These are phyloP conservation scores for Xeromyces bisporus DNA, from an alignment of 495 filamentous ascomycete species.

Conservation along the genomic window DNA sequence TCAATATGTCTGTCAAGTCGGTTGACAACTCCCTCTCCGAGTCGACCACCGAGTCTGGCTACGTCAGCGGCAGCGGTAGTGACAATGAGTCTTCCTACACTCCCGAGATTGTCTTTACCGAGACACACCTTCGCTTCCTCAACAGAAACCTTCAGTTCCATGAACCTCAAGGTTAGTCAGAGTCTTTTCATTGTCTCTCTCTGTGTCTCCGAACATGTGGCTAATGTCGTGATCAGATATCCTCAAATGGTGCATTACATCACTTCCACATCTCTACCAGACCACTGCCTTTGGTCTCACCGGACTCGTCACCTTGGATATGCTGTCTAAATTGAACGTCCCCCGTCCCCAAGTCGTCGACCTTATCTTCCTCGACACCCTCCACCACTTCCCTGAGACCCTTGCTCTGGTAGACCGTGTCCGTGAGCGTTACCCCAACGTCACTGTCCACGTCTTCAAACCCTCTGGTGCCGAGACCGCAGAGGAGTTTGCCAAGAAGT, in stretches of 20 bases:
- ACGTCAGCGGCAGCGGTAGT: slow-evolving; percentile 58
- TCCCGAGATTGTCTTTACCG: slow-evolving; percentile 71
- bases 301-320: slow-evolving; percentile 84
- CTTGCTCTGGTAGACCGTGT: slow-evolving; percentile 65
- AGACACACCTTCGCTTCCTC: slow-evolving; percentile 72
- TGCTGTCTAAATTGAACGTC: slow-evolving; percentile 71
- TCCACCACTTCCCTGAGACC: slow-evolving; percentile 91
- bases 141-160: slow-evolving; percentile 77
- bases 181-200: slow-evolving; percentile 10
- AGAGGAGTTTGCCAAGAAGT: slow-evolving; percentile 59
- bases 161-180: slow-evolving; percentile 44
- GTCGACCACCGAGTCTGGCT: slow-evolving; percentile 59
- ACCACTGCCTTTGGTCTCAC: slow-evolving; percentile 95
- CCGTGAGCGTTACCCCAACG: slow-evolving; percentile 53
- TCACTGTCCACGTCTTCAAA: slow-evolving; percentile 77
- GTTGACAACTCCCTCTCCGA: slow-evolving; percentile 24
- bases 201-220: background rate
- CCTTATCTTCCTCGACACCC: slow-evolving; percentile 91
- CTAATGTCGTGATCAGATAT: slow-evolving; percentile 40
- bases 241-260: slow-evolving; percentile 77
- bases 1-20: slow-evolving; percentile 25
- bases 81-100: slow-evolving; percentile 31
- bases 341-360: slow-evolving; percentile 56
- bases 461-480: slow-evolving; percentile 52
- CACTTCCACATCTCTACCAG: slow-evolving; percentile 84